Evolutionary conservation across 495 filamentous ascomycete species (phyloP), one percentile per base, ranked within the genome.

Genomic region (Parathielavia appendiculata): DNA sequence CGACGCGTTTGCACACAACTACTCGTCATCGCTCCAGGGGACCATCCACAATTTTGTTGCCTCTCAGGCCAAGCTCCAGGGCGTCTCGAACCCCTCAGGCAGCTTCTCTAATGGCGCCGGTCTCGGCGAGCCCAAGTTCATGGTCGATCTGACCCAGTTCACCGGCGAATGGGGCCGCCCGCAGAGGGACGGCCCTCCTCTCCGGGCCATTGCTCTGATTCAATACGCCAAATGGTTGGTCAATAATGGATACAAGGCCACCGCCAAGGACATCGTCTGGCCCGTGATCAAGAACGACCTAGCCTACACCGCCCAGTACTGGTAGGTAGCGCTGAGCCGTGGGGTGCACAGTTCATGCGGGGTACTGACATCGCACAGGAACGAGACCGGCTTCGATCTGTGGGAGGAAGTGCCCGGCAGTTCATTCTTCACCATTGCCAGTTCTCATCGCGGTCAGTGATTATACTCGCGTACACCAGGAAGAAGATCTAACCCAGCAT

Each of bases 101-200:
- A 59, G 63, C 40, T 66, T 86, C 9, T 72, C 70, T 4, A 66
- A 78, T 14, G 74, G 76, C 36, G 69, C 68, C n/a, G 82, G 81
- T 5, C 69, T 86, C 43, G 83, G 75, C n/a, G 83, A 86, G 66
- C 70, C 81, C 54, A 86, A 85, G 64, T 90, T 80, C 67, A 69
- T 81, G 45, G 76, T 84, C 49, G 78, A 88, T 51, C 71, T 78
- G 49, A 79, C 71, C n/a, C 69, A 80, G 20, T 89, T 80, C 67
- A 85, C 78, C 13, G 86, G 79, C 23, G 64, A 66, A 6, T 90
- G 87, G 87, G 86, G 85, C 40, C 82, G 87, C 1, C 87, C 87
- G 7, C 87, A 90, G 69, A 76, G 80, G 10, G 87, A 90, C 62
- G 87, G 87, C 0, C 87, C 87, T 20, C 82, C 87, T 7, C 78